Base-by-base conservation (phyloP, 1,139 yeast genomes). In the Blastobotrys aristatus region DNA sequence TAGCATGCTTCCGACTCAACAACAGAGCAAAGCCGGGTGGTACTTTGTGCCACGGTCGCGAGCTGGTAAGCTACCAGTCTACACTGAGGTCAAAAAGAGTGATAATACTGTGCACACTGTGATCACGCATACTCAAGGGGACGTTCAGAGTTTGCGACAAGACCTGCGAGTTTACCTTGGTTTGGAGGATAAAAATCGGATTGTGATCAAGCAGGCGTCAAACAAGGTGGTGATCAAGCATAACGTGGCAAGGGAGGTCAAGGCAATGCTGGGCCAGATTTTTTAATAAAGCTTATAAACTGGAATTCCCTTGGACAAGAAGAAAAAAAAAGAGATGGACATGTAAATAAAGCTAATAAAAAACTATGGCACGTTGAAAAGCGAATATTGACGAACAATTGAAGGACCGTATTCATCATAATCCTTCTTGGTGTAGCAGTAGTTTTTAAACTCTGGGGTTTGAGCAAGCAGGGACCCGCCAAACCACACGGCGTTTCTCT, bases 401-500 rank as follows among this genome's bases (percentile, higher is more conserved):
- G 86, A 85, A 52, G 98, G 98, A 26, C 99, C 99, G 64, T 84
- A 84, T 71, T 94, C 99, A 62, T 92, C 98, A 68, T 94, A 94
- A 65, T 92, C 98, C 65, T 84, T 84, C 73, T 92, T 94, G 43
- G 98, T 90, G 73, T 90, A 94, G 67, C 98, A 92, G 70, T 89
- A 89, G 66, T 95, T 82, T 71, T 85, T 88, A 72, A 92, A 92
- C 69, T 92, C 98, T 14, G 96, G 82, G 17, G 99, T 94, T 70
- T 90, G 97, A 1, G 99, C 97, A 64, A 94, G 77, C 59, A 94
- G 74, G 18, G 96, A 86, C 55, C 98, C 99, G 58, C 99, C 99
- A 66, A 90, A 94, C 98, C 98, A 94, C 50, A 94, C 99, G 7
- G 99, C 99, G 63, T 92, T 88, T 65, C 96, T 79, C 73, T 94